Conservation (phyloP, 352 stramenopile genomes). For the Phytophthora quininea region DNA sequence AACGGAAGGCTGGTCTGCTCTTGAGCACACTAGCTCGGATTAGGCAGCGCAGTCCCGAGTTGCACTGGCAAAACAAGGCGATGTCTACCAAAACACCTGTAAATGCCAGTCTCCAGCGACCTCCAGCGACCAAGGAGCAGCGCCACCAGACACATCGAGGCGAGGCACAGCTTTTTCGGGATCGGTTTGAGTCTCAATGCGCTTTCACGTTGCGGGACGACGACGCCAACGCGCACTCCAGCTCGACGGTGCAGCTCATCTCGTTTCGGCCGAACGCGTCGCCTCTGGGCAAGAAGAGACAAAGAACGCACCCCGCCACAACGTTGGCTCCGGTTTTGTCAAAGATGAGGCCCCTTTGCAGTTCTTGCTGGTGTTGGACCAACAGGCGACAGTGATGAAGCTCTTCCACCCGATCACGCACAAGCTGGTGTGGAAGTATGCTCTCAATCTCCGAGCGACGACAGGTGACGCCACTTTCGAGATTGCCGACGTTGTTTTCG, state of each 20-base stretch:
- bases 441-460: conserved; percentile 24
- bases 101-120: neutral
- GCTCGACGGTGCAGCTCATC: conserved; percentile 15
- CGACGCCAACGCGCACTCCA: neutral
- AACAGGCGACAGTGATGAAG: conserved; percentile 21
- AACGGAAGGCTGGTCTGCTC: conserved; percentile 26
- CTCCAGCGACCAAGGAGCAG: neutral
- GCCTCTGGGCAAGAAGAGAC: conserved; percentile 17
- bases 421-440: conserved; percentile 33
- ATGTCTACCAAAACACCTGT: neutral
- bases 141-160: conserved; percentile 4
- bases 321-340: neutral
- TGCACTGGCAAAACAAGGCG: neutral
- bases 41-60: conserved; percentile 1
- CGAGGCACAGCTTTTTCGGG: conserved; percentile 26
- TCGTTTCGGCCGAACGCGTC: conserved; percentile 29
- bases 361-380: conserved; percentile 38
- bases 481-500: conserved; percentile 28
- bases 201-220: conserved; percentile 1
- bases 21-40: neutral
- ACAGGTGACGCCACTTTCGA: conserved; percentile 2
- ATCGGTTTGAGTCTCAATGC: conserved; percentile 29
- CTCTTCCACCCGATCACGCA: conserved; percentile 31
- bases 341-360: conserved; percentile 24
- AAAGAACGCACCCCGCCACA: conserved; percentile 7